Evolutionary conservation across 176 grass and related monocot genomes (phyloP).

Genomic region (Triticum timopheevii): DNA sequence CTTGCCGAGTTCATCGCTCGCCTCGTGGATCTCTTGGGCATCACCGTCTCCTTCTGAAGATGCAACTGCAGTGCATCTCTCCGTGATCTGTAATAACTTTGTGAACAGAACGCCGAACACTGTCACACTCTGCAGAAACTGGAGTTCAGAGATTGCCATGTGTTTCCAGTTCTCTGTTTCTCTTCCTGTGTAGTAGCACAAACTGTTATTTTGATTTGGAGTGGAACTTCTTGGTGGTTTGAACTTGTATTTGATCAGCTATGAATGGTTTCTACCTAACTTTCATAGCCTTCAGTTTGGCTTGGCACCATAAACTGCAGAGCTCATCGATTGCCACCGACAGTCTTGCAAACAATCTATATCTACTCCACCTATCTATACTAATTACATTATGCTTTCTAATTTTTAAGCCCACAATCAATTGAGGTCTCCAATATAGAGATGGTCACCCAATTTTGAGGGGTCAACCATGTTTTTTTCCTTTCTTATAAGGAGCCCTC

Average conservation of each 20-base stretch:
- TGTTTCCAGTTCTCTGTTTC: neutral
- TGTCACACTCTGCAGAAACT: neutral
- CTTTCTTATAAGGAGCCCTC: too few species aligned
- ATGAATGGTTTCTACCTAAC: neutral
- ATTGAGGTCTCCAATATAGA: too few species aligned
- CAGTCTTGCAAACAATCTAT: neutral
- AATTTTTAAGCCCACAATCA: too few species aligned
- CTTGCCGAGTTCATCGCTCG: conserved; percentile 11
- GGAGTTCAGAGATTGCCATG: neutral
- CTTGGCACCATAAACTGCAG: neutral
- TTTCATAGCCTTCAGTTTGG: neutral
- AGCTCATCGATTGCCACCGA: neutral
- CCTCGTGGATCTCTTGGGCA: conserved; percentile 10
- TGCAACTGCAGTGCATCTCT: neutral
- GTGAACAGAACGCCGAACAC: neutral
- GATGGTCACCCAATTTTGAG: too few species aligned
- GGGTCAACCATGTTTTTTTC: too few species aligned
- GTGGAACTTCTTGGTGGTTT: neutral
- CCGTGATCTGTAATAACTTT: neutral
- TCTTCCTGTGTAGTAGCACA: too few species aligned
- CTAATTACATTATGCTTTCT: too few species aligned
- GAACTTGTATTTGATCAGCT: neutral
- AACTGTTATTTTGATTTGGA: neutral
- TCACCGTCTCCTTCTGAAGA: conserved; percentile 28
- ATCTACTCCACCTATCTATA: too few species aligned